These are phyloP conservation scores for Chlorencoelia australis DNA, from an alignment of 2,329 filamentous ascomycete genomes.

Conservation along the genomic window DNA sequence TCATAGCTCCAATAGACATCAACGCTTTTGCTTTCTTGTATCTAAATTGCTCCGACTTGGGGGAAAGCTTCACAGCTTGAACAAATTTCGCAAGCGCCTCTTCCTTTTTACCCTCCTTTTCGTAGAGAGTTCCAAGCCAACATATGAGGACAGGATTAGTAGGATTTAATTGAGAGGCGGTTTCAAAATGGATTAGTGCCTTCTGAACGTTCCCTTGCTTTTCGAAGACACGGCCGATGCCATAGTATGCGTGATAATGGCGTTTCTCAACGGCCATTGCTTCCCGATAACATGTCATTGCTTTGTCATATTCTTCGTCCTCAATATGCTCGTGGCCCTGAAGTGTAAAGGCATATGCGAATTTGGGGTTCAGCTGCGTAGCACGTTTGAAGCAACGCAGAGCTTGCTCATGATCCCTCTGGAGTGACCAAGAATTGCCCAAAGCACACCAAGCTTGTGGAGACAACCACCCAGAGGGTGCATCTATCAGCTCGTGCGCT, in stretches of 20 bases:
- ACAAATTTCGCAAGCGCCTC: constrained; percentile 74
- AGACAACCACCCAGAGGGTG: constrained; percentile 75
- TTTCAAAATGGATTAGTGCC: constrained; percentile 83
- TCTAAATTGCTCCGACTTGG: constrained; percentile 69
- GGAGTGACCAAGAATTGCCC: constrained; percentile 88
- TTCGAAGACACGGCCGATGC: constrained; percentile 72
- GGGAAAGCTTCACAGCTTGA: constrained; percentile 72
- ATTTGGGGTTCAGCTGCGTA: constrained; percentile 79
- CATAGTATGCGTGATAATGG: constrained; percentile 99
- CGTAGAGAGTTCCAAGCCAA: constrained; percentile 81
- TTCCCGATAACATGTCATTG: constrained; percentile 73
- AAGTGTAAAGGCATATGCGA: constrained; percentile 91
- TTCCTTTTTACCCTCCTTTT: constrained; percentile 75
- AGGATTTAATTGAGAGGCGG: constrained; percentile 81
- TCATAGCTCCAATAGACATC: constrained; percentile 61
- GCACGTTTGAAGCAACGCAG: constrained; percentile 90
- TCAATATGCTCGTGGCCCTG: constrained; percentile 93
- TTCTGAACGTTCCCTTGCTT: constrained; percentile 86
- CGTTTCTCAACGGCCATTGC: constrained; percentile 78
- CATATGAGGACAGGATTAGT: constrained; percentile 88
- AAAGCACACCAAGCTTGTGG: constrained; percentile 94
- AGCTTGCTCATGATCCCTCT: constrained; percentile 88
- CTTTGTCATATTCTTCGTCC: constrained; percentile 96
- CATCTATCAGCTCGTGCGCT: constrained; percentile 81
- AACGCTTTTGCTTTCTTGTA: constrained; percentile 89